phyloP scores from a whole-genome alignment of 495 filamentous ascomycete genomes.

The Tirmania nivea region DNA sequence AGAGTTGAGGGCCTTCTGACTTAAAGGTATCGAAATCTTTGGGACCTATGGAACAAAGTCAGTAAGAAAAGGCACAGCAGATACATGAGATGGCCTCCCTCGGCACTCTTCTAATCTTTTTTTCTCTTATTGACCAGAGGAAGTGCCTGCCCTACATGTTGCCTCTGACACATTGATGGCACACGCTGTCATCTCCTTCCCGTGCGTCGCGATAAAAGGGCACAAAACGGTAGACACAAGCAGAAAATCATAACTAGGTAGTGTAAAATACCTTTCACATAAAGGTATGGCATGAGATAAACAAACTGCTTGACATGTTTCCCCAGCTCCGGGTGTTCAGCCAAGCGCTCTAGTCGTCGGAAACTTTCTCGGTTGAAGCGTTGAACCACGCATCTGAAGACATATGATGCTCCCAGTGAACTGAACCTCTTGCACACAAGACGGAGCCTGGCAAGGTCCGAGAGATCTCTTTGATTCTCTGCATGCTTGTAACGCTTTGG shows the following conservation, averaged over 20 bases:
- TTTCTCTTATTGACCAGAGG: too few relatives aligned
- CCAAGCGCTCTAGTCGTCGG: constrained; percentile 12
- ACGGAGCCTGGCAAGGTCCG: constrained; percentile 10
- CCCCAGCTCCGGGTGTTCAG: constrained; percentile 13
- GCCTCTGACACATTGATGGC: too few relatives aligned
- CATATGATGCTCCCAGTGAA: constrained; percentile 16
- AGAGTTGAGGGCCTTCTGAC: constrained; percentile 3
- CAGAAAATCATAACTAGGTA: background rate
- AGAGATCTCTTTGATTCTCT: background rate
- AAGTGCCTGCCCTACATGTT: too few relatives aligned
- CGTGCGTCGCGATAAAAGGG: too few relatives aligned
- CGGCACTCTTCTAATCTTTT: too few relatives aligned
- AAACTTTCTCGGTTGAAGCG: constrained; percentile 20
- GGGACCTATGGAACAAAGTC: constrained; percentile 6
- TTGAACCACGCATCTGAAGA: constrained; percentile 20
- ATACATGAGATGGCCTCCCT: too few relatives aligned
- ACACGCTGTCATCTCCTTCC: too few relatives aligned
- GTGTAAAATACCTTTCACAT: constrained; percentile 15
- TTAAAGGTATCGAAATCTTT: constrained; percentile 19
- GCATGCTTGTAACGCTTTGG: background rate
- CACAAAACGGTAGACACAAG: background rate
- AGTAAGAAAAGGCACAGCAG: background rate
- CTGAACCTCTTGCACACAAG: constrained; percentile 19
- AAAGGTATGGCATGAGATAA: constrained; percentile 20
- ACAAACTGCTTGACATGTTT: constrained; percentile 20